Percentiles rank a stretch among this genome's conserved stretches.
Conservation (phyloP, 805 yeast species). For the Hanseniaspora meyeri region DNA sequence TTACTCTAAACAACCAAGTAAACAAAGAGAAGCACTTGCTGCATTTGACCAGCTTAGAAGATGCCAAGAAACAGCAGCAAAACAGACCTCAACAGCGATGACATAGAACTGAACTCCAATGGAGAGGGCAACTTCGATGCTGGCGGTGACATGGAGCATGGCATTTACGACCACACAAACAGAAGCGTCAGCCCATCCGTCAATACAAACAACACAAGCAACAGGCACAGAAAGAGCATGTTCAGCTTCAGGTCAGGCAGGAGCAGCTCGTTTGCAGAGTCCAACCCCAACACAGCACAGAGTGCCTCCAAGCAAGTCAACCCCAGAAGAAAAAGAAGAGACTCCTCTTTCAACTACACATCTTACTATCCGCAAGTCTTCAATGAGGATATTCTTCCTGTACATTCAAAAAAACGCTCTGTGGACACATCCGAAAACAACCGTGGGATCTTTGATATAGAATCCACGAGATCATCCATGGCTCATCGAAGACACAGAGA, state of each 20-base stretch:
- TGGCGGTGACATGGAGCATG: not conserved
- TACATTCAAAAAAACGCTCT: not conserved
- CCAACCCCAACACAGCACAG: not conserved
- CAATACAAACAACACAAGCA: not conserved
- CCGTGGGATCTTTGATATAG: not conserved
- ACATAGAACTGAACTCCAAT: not conserved
- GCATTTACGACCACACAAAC: not conserved
- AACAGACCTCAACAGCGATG: not conserved
- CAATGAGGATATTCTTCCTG: not conserved
- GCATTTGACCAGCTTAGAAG: too few species aligned
- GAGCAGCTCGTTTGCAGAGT: not conserved
- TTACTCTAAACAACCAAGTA: too few species aligned
- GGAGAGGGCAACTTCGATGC: not conserved
- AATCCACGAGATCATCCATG: not conserved
- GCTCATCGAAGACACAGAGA: not conserved
- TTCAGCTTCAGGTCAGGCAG: slow-evolving; percentile 1
- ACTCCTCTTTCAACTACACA: slow-evolving; percentile 6
- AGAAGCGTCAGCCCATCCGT: not conserved
- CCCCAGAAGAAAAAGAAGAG: slow-evolving; percentile 3
- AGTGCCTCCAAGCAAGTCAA: not conserved
- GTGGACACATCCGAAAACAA: not conserved
- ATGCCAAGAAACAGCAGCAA: not conserved
- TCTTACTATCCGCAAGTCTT: not conserved
- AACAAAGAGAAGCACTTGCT: too few species aligned
- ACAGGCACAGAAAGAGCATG: not conserved